Conservation (phyloP, 805 yeast species). For the Candida takata region DNA sequence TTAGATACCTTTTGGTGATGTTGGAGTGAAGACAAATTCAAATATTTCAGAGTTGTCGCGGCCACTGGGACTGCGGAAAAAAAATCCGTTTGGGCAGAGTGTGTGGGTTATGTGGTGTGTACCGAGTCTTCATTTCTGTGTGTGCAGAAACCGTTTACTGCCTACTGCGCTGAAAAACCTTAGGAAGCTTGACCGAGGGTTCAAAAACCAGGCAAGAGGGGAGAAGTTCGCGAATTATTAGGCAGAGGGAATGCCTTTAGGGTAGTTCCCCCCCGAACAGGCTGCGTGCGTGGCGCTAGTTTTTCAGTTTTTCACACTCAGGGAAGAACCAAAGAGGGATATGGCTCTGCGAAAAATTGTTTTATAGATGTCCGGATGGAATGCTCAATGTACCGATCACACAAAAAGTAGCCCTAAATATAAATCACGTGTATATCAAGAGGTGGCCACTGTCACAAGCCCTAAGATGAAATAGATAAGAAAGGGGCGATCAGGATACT, state of each 20-base stretch:
- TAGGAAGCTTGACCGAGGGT: too few species aligned
- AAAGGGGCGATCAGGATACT: not conserved
- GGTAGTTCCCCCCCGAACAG: too few species aligned
- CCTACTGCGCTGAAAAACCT: too few species aligned
- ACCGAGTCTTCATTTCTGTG: not conserved
- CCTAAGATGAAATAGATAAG: constrained; percentile 1
- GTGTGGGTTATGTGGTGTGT: not conserved
- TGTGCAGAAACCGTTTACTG: not conserved
- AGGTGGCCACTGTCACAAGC: not conserved
- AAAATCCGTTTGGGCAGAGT: too few species aligned
- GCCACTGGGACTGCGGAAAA: constrained; percentile 11
- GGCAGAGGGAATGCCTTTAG: too few species aligned
- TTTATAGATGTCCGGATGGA: too few species aligned
- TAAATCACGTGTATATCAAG: not conserved
- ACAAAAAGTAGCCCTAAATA: not conserved
- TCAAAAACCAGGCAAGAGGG: too few species aligned
- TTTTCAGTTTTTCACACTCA: too few species aligned
- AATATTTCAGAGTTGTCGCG: constrained; percentile 20
- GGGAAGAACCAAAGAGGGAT: too few species aligned
- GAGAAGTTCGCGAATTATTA: not conserved
- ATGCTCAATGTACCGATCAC: too few species aligned
- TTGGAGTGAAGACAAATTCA: constrained; percentile 10
- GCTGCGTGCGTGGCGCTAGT: too few species aligned
- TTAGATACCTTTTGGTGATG: constrained; percentile 1
- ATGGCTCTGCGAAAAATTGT: too few species aligned